Base-by-base conservation (phyloP, 805 yeast species). In the Clavispora phyllophila region DNA sequence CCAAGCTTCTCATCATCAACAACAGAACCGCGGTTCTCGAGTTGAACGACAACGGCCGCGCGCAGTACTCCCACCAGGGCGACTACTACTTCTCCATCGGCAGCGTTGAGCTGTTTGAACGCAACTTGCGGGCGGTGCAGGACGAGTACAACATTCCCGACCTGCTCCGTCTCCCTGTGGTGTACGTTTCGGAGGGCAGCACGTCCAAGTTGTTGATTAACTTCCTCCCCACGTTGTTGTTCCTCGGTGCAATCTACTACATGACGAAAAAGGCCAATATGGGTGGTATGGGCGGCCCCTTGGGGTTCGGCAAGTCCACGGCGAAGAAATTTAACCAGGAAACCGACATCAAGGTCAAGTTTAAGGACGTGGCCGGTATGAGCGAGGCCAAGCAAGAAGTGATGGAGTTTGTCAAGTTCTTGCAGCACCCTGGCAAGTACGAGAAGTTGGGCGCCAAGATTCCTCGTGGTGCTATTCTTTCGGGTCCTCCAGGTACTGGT, bases 401-500 rank as follows among this genome's bases (percentile, higher is more conserved):
- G 51, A 86, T 88, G 95, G 97, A 89, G 65, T 89, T 89, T 70
- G 97, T 89, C 42, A 81, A 82, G 60, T 89, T 89, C 58, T 74
- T 89, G 64, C 89, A 87, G 63, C 77, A 87, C 47, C 96, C 97
- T 9, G 67, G 71, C 38, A 86, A 87, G 61, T 89, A 87, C 65
- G 96, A 88, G 63, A 79, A 75, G 48, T 71, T 89, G 44, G 97
- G 97, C 36, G 97, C 96, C 9, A 87, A 88, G 63, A 89, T 89
- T 49, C 97, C 97, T 42, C 76, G 96, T 62, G 97, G 97, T 61
- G 97, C 96, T 6, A 86, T 89, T 50, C 68, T 89, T 39, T 84
- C 95, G 10, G 97, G 97, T 51, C 95, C 96, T 14, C 97, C 97
- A 34, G 97, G 97, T 72, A 89, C 97, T 3, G 97, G 97, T 79